Conservation (phyloP, 2,329 filamentous ascomycete genomes). For the Penicillium sp. region DNA sequence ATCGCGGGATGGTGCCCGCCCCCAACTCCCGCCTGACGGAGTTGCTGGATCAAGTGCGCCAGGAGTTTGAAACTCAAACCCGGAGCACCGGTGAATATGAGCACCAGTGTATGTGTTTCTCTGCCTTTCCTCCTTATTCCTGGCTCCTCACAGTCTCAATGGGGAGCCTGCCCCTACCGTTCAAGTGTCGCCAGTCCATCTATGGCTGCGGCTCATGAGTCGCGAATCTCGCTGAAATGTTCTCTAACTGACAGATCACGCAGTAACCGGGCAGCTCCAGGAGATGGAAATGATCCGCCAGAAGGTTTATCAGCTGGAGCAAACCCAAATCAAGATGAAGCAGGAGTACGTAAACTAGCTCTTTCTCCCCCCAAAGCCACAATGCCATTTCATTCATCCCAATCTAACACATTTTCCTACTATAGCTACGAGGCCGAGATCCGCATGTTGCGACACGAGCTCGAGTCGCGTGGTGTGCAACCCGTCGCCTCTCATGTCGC, state of each 20-base stretch:
- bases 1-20: conserved; percentile 72
- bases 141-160: conserved; percentile 2
- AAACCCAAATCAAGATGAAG: conserved; percentile 81
- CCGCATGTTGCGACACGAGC: conserved; percentile 74
- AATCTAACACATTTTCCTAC: conserved; percentile 1
- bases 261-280: conserved; percentile 84
- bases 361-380: neutral
- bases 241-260: conserved; percentile 28
- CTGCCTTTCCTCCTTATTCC: neutral
- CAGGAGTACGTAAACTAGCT: conserved; percentile 63
- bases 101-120: conserved; percentile 76
- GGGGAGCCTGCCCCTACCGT: conserved; percentile 1
- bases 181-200: conserved; percentile 9
- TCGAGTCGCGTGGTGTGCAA: conserved; percentile 65
- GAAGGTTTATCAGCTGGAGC: conserved; percentile 90
- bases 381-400: neutral
- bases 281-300: conserved; percentile 92
- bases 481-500: conserved; percentile 64
- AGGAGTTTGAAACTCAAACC: conserved; percentile 82
- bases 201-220: conserved; percentile 11
- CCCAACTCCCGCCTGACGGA: conserved; percentile 76
- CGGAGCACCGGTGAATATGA: conserved; percentile 82
- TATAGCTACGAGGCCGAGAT: conserved; percentile 91
- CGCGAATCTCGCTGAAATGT: conserved; percentile 20
- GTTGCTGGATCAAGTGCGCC: conserved; percentile 82